phyloP scores from a whole-genome alignment of 441 rosid genomes.

The Aleurites moluccanus region DNA sequence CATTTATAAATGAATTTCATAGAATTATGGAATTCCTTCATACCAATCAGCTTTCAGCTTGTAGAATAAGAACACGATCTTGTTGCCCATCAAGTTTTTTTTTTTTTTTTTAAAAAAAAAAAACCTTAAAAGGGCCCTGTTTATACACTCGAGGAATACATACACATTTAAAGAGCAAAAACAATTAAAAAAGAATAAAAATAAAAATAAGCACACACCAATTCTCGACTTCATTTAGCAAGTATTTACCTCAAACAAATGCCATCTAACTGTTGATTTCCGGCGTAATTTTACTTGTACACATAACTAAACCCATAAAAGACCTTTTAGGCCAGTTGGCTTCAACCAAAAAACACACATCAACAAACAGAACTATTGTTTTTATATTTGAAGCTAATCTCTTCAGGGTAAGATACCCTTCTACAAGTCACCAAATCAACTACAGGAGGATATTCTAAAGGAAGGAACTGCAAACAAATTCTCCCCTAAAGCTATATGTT shows the following conservation, averaged over 20 bases:
- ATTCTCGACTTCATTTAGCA: not conserved
- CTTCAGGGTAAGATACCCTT: conserved; percentile 1
- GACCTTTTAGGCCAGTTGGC: not conserved
- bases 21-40: too few species aligned
- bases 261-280: not conserved
- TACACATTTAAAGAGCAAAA: too few species aligned
- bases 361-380: conserved; percentile 14
- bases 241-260: not conserved
- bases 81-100: too few species aligned
- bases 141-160: too few species aligned
- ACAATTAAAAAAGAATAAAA: too few species aligned
- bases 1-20: too few species aligned
- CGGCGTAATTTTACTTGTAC: not conserved
- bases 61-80: too few species aligned
- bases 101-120: too few species aligned
- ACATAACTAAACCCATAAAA: too few species aligned
- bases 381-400: conserved; percentile 1
- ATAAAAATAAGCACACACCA: too few species aligned
- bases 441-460: conserved; percentile 2
- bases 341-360: not conserved
- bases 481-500: conserved; percentile 19
- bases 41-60: too few species aligned
- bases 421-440: conserved; percentile 1
- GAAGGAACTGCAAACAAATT: conserved; percentile 15
- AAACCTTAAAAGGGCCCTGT: too few species aligned